These are phyloP conservation scores for Ascochyta pisi DNA, from an alignment of 2,329 filamentous ascomycete genomes.

Conservation along the genomic window DNA sequence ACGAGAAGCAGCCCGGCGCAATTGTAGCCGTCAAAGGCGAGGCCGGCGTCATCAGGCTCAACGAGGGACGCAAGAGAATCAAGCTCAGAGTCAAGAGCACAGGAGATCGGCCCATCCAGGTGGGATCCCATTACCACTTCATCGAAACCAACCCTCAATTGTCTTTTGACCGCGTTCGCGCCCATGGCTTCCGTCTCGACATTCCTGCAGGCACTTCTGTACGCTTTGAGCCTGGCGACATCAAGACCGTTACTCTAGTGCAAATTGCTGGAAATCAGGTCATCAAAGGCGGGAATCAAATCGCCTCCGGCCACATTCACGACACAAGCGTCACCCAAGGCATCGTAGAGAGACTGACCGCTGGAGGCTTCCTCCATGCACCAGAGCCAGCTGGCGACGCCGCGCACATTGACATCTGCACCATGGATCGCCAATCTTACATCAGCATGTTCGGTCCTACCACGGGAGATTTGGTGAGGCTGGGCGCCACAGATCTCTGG, in stretches of 20 bases:
- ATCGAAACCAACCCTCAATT: slow-evolving; percentile 92
- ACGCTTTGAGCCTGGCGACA: slow-evolving; percentile 92
- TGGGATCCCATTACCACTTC: slow-evolving; percentile 95
- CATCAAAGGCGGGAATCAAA: slow-evolving; percentile 82
- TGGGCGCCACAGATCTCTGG: slow-evolving; percentile 89
- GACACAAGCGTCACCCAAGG: slow-evolving; percentile 64
- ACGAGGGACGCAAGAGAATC: slow-evolving; percentile 75
- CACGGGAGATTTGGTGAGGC: slow-evolving; percentile 80
- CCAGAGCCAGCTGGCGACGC: slow-evolving; percentile 68
- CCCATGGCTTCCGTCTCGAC: slow-evolving; percentile 87
- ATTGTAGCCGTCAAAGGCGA: slow-evolving; percentile 74
- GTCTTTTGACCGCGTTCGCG: slow-evolving; percentile 81
- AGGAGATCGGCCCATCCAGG: slow-evolving; percentile 88
- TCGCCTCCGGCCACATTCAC: slow-evolving; percentile 78
- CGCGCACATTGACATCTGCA: slow-evolving; percentile 65
- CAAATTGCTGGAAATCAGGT: slow-evolving; percentile 82
- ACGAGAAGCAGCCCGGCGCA: slow-evolving; percentile 76
- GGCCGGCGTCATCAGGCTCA: slow-evolving; percentile 70
- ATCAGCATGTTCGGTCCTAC: slow-evolving; percentile 92
- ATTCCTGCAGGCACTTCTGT: slow-evolving; percentile 91
- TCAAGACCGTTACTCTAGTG: slow-evolving; percentile 86
- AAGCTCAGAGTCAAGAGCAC: slow-evolving; percentile 79
- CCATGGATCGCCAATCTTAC: slow-evolving; percentile 81
- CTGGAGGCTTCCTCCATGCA: slow-evolving; percentile 78
- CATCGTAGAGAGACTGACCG: slow-evolving; percentile 71